Conservation (phyloP, 306 rosid genomes). For the Sicyos edulis region DNA sequence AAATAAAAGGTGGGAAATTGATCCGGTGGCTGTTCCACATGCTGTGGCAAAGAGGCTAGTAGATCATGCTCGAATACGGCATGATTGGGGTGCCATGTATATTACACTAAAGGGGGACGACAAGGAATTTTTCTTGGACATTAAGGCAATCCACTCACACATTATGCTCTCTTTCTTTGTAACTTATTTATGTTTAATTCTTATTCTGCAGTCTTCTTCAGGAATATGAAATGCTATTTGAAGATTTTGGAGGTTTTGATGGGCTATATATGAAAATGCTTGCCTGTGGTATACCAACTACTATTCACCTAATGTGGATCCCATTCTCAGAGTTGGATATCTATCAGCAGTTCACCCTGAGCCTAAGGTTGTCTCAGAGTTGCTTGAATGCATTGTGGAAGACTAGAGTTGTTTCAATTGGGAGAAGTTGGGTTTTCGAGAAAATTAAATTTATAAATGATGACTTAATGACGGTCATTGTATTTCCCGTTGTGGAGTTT, state of each 20-base stretch:
- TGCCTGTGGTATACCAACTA: slow-evolving; percentile 74
- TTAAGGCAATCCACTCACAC: slow-evolving; percentile 47
- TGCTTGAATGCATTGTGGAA: slow-evolving; percentile 56
- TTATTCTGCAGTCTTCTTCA: slow-evolving; percentile 33
- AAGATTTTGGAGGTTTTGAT: slow-evolving; percentile 90
- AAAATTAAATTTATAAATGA: slow-evolving; percentile 41
- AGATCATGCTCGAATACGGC: slow-evolving; percentile 72
- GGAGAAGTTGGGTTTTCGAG: slow-evolving; percentile 45
- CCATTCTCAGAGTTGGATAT: slow-evolving; percentile 75
- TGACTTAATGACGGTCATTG: slow-evolving; percentile 65
- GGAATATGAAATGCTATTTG: slow-evolving; percentile 69
- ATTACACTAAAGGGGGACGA: slow-evolving; percentile 78
- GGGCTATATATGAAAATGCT: slow-evolving; percentile 86
- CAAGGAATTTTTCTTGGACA: slow-evolving; percentile 61
- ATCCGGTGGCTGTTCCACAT: slow-evolving; percentile 80
- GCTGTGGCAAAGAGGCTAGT: slow-evolving; percentile 64
- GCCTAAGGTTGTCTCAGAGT: slow-evolving; percentile 41
- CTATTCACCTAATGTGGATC: slow-evolving; percentile 83
- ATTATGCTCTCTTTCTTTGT: slow-evolving; percentile 25
- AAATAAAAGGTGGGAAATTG: slow-evolving; percentile 83
- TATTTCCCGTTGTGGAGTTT: slow-evolving; percentile 64
- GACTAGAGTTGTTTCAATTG: slow-evolving; percentile 30
- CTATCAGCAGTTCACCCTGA: slow-evolving; percentile 54
- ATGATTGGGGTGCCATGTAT: slow-evolving; percentile 89
- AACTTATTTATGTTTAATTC: slow-evolving; percentile 28